Evolutionary conservation across 106 monocot genomes (phyloP), one percentile per base, ranked within the genome.

Genomic region (Hemerocallis citrina): DNA sequence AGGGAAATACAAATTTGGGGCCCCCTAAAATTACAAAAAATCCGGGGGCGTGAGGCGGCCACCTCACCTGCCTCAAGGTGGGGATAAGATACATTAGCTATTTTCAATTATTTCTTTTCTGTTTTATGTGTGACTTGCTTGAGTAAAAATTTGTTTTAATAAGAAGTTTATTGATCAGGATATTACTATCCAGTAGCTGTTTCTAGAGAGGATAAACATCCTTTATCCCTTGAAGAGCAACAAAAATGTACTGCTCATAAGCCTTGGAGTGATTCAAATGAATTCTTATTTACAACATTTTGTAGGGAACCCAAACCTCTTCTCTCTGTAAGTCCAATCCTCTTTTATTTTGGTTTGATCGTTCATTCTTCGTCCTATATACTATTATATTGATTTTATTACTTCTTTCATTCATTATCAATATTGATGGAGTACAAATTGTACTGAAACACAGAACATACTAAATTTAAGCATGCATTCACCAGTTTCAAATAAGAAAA

Each of bases 211-310:
- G 17, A 16, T 37, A 50, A 36, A 30, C 55, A 41, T 19, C 35
- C 78, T 24, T 32, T 51, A 57, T 37, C 55, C 22, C 25, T 22
- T n/a, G 23, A 11, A 22, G 70, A 38, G 38, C 32, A 66, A 24
- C 38, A 57, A 28, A 75, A 71, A 36, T 40, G 42, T 34, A 67
- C 67, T 34, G 63, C 67, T 47, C 62, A 75, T 39, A 49, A 44
- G 38, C 14, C 62, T 58, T 59, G 28, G 28, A 56, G 29, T 40
- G 50, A 71, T 62, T 24, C 61, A 38, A 43, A 27, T 7, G 36
- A 50, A 7, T 12, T 35, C 24, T 11, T 57, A 10, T 19, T 57
- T 72, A 32, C 61, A 28, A 58, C 42, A 38, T 55, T 49, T 66
- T 49, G 16, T 7, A 37, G 33, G 19, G 45, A 55, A 63, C 69